phyloP scores from a whole-genome alignment of 1,139 yeast genomes.

The Insectozyma bohioensis region DNA sequence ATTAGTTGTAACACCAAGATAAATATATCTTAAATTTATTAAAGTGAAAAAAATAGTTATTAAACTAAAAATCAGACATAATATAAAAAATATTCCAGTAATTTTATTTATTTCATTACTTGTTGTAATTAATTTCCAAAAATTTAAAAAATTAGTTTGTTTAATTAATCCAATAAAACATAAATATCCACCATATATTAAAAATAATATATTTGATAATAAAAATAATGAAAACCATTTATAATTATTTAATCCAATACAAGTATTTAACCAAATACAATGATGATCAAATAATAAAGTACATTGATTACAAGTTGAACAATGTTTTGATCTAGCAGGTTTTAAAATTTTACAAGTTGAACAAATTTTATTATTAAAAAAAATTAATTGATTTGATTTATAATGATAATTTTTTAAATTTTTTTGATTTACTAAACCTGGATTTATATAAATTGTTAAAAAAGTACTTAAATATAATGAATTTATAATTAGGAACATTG shows the following conservation, averaged over 20 bases:
- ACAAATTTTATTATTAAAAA: constrained; percentile 42
- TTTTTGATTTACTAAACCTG: constrained; percentile 43
- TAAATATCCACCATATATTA: constrained; percentile 60
- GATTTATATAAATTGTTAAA: constrained; percentile 51
- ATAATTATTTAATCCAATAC: constrained; percentile 79
- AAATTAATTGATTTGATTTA: constrained; percentile 54
- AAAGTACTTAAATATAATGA: constrained; percentile 35
- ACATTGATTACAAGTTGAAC: constrained; percentile 71
- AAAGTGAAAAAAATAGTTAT: constrained; percentile 56
- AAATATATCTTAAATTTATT: constrained; percentile 63
- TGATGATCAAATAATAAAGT: constrained; percentile 80
- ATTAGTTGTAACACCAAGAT: constrained; percentile 87
- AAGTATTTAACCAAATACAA: constrained; percentile 92
- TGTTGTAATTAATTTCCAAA: constrained; percentile 28
- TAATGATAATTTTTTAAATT: constrained; percentile 17
- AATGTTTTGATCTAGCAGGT: constrained; percentile 90
- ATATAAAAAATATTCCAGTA: constrained; percentile 51
- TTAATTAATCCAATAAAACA: constrained; percentile 29
- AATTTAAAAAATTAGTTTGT: constrained; percentile 3
- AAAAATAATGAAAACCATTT: constrained; percentile 68
- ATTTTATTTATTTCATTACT: constrained; percentile 37
- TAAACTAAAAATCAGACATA: constrained; percentile 54
- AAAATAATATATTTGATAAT: constrained; percentile 50
- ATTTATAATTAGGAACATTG: constrained; percentile 24
- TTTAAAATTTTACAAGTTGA: constrained; percentile 66